Evolutionary conservation across 75 land plant species (phyloP).

Genomic region (Cupressus sempervirens): DNA sequence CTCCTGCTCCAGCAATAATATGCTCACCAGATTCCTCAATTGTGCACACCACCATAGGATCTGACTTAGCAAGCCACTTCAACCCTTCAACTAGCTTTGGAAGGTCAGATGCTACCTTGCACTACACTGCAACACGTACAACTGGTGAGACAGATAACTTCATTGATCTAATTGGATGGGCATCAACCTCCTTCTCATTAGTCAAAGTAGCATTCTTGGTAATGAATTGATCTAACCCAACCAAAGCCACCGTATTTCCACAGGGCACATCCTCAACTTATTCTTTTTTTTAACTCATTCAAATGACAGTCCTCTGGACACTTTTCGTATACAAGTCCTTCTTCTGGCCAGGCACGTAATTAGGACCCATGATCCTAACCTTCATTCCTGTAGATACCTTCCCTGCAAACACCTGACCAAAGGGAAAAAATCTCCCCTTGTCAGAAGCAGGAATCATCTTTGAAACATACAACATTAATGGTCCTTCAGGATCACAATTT

Average conservation of each 20-base stretch:
- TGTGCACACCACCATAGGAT: slow-evolving; percentile 73
- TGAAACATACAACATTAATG: neutral
- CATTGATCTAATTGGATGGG: slow-evolving; percentile 75
- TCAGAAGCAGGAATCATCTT: slow-evolving; percentile 88
- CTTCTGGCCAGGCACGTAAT: slow-evolving; percentile 74
- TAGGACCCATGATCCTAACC: slow-evolving; percentile 76
- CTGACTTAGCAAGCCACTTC: slow-evolving; percentile 74
- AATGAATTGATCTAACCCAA: slow-evolving; percentile 74
- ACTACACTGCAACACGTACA: slow-evolving; percentile 74
- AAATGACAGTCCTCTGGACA: slow-evolving; percentile 85
- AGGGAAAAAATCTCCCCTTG: slow-evolving; percentile 61
- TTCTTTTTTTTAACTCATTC: slow-evolving; percentile 84
- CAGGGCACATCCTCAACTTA: slow-evolving; percentile 84
- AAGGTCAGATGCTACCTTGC: slow-evolving; percentile 67
- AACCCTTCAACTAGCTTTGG: slow-evolving; percentile 73
- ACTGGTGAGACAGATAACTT: slow-evolving; percentile 78
- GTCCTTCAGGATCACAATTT: slow-evolving; percentile 51
- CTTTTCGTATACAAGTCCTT: slow-evolving; percentile 70
- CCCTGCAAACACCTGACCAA: slow-evolving; percentile 49
- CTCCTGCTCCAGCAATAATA: slow-evolving; percentile 72
- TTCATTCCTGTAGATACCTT: slow-evolving; percentile 54
- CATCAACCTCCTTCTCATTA: slow-evolving; percentile 73
- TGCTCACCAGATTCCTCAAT: slow-evolving; percentile 76
- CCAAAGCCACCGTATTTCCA: slow-evolving; percentile 83
- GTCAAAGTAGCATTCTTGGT: slow-evolving; percentile 83